phyloP scores from a whole-genome alignment of 1,284 basidiomycete genomes.

The Irpex sp. region DNA sequence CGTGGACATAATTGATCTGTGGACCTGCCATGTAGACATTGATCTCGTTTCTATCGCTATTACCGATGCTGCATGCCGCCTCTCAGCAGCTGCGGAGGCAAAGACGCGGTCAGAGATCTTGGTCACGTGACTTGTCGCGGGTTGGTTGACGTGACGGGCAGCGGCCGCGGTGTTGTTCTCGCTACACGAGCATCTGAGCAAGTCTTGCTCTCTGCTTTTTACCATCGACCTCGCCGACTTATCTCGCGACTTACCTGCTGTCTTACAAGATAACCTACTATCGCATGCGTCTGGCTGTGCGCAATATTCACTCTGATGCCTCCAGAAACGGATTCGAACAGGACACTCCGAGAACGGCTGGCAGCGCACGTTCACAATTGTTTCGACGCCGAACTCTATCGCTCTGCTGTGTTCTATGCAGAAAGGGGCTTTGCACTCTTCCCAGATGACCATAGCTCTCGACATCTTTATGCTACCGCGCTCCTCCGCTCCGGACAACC shows the following conservation, averaged over 20 bases:
- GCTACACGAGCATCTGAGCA: background rate
- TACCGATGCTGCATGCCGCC: too few relatives aligned
- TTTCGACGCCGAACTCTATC: slow-evolving; percentile 72
- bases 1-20: too few relatives aligned
- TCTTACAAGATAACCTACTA: background rate
- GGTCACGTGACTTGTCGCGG: slow-evolving; percentile 17
- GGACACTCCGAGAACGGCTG: slow-evolving; percentile 46
- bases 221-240: slow-evolving; percentile 5
- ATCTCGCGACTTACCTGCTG: slow-evolving; percentile 1
- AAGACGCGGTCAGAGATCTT: background rate
- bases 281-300: slow-evolving; percentile 1
- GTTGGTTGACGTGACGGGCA: slow-evolving; percentile 18
- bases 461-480: slow-evolving; percentile 80
- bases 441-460: slow-evolving; percentile 71
- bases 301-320: slow-evolving; percentile 30
- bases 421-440: slow-evolving; percentile 73
- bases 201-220: background rate
- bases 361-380: slow-evolving; percentile 70
- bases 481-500: slow-evolving; percentile 72
- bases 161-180: background rate
- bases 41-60: too few relatives aligned
- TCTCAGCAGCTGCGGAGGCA: background rate
- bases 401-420: slow-evolving; percentile 79
- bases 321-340: slow-evolving; percentile 43
- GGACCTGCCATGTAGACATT: too few relatives aligned